A percentile compares a stretch with the other conserved stretches of the same genome.
These are phyloP conservation scores for Fallopia convolvulus DNA, from an alignment of 148 eudicot species.

Conservation along the genomic window DNA sequence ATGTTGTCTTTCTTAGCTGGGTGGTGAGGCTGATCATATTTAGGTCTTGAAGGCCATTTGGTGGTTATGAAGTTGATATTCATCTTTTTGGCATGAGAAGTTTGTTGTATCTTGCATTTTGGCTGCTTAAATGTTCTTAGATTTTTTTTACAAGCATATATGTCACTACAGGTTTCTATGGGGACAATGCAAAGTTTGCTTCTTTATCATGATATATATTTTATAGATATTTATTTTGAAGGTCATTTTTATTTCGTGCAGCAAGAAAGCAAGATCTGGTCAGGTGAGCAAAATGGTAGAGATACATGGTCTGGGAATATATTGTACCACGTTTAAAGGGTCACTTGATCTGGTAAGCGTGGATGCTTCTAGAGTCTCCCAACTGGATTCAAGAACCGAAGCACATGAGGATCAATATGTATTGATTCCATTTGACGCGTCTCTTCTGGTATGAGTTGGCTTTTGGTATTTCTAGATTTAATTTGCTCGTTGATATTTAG, in stretches of 20 bases:
- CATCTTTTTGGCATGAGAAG: background rate
- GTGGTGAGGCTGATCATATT: conserved; percentile 4
- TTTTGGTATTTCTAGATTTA: background rate
- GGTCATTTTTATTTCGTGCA: conserved; percentile 30
- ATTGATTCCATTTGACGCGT: conserved; percentile 64
- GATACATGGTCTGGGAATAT: conserved; percentile 66
- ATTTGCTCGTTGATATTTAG: no score
- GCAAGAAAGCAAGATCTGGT: conserved; percentile 48
- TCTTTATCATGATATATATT: background rate
- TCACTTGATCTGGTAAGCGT: conserved; percentile 26
- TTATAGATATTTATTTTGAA: background rate
- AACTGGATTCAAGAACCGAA: conserved; percentile 25
- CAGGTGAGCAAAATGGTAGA: conserved; percentile 77
- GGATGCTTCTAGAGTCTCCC: conserved; percentile 21
- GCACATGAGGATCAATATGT: conserved; percentile 32
- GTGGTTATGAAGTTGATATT: background rate
- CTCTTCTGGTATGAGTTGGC: conserved; percentile 53
- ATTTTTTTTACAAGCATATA: background rate
- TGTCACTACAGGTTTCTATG: background rate
- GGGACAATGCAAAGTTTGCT: background rate
- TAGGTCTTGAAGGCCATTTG: background rate
- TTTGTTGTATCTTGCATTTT: background rate
- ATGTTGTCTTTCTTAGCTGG: background rate
- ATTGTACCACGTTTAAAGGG: conserved; percentile 44
- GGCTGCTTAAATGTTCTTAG: background rate